Base-by-base conservation (phyloP, 2,329 filamentous ascomycete genomes). In the Aspergillus hiratsukae region DNA sequence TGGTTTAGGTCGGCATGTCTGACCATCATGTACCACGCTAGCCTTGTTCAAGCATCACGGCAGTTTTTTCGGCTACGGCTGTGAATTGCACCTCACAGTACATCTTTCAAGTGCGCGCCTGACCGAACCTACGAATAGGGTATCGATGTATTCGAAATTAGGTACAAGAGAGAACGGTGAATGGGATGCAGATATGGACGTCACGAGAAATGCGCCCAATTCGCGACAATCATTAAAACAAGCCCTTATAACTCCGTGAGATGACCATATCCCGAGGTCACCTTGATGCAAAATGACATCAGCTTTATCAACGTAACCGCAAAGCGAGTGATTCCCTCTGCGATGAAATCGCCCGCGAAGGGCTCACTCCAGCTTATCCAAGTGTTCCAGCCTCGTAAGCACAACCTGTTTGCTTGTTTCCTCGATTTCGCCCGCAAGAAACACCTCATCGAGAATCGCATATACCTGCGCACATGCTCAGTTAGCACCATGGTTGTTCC, bases 331-430 rank as follows among this genome's bases (percentile, higher is more conserved):
- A 29, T 21, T 23, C 27, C 4, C 9, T 35, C 9, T n/a, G 19
- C 5, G 5, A 41, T 25, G n/a, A 19, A n/a, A 28, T 19, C 14
- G 49, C 35, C 41, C 9, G 27, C 28, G 50, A 37, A 23, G 27
- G 19, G 23, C 52, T 80, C 77, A 97, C 75, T 99, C 94, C 71
- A 99, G 77, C 76, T 97, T 97, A 72, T 99, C 94, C 73, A 99
- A 74, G 79, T 99, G 94, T 71, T 97, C 94, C 75, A 99, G 72
- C 66, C 94, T 80, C 53, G 94, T 97, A 69, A 99, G 78, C 19
- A 99, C 94, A 31, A 97, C 94, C 77, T 97, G 93, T 76, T 97
- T 99, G 73, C 91, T 96, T 60, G 93, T 97, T 83, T 99, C 94
- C 77, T 99, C 91, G 59, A 99, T 96, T 81, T 99, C 94, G 19